phyloP scores from a whole-genome alignment of 2,329 filamentous ascomycete species.

The Amesomyces nigricolor region DNA sequence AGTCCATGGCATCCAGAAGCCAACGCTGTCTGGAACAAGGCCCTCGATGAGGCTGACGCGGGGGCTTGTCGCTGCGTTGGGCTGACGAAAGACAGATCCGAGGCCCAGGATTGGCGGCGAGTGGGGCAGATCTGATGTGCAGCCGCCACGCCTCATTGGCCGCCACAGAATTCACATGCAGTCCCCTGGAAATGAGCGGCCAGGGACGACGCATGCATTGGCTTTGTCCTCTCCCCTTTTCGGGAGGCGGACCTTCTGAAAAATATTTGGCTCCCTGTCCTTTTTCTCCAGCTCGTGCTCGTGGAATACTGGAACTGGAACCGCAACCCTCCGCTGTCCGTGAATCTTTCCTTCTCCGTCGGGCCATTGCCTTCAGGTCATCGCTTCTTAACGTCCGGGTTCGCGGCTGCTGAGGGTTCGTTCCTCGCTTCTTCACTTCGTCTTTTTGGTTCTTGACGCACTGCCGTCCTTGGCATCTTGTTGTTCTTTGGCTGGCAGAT shows the following conservation, averaged over 20 bases:
- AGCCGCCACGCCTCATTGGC: conserved; percentile 23
- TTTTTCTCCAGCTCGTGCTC: conserved; percentile 2
- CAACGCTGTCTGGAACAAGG: too few relatives aligned
- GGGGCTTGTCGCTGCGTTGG: too few relatives aligned
- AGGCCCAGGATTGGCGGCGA: conserved; percentile 14
- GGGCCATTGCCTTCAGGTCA: conserved; percentile 12
- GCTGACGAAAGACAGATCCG: not conserved
- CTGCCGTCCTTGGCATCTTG: conserved; percentile 24
- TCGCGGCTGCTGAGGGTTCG: conserved; percentile 16
- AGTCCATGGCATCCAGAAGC: too few relatives aligned
- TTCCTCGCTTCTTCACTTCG: conserved; percentile 31
- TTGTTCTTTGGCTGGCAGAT: conserved; percentile 13
- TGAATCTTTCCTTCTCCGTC: conserved; percentile 16
- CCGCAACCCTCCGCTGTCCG: conserved; percentile 14
- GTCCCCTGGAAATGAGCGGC: conserved; percentile 27
- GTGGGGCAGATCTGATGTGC: conserved; percentile 13
- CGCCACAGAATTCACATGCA: conserved; percentile 27
- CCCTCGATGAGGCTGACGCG: too few relatives aligned
- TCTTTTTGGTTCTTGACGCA: conserved; percentile 24
- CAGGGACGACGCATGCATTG: conserved; percentile 14
- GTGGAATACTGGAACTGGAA: not conserved
- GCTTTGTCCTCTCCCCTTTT: conserved; percentile 23
- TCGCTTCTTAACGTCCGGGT: not conserved
- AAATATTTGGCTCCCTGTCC: conserved; percentile 23
- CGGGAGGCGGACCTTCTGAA: conserved; percentile 18